These are phyloP conservation scores for Scytalidium sp. DNA, from an alignment of 2,329 filamentous ascomycete genomes.

Conservation along the genomic window DNA sequence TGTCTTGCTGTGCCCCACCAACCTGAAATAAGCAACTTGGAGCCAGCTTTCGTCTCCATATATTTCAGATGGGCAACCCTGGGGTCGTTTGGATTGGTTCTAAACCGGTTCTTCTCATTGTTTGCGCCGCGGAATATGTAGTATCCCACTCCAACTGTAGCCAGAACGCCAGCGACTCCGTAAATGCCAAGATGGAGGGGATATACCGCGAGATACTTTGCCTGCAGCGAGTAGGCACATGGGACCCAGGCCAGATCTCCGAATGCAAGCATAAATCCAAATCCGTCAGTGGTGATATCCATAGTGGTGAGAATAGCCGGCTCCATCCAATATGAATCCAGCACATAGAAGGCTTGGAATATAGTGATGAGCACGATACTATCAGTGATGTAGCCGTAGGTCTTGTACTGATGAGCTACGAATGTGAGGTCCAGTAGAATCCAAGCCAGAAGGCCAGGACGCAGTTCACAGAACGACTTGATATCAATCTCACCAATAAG, in stretches of 20 bases:
- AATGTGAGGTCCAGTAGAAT: slow-evolving; percentile 81
- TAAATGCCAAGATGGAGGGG: slow-evolving; percentile 72
- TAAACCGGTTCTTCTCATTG: slow-evolving; percentile 92
- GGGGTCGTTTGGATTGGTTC: slow-evolving; percentile 80
- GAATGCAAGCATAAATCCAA: slow-evolving; percentile 93
- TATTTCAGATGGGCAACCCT: slow-evolving; percentile 76
- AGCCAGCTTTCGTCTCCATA: slow-evolving; percentile 80
- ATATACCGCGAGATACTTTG: slow-evolving; percentile 79
- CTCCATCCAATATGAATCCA: slow-evolving; percentile 87
- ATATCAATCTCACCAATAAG: slow-evolving; percentile 84
- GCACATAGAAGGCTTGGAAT: slow-evolving; percentile 77
- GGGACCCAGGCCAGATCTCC: slow-evolving; percentile 93
- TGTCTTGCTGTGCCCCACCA: slow-evolving; percentile 94
- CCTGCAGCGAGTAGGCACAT: slow-evolving; percentile 82
- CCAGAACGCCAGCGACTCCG: slow-evolving; percentile 63
- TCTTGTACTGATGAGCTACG: slow-evolving; percentile 83
- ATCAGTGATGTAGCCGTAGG: slow-evolving; percentile 78
- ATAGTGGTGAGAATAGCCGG: slow-evolving; percentile 88
- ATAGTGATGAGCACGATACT: slow-evolving; percentile 77
- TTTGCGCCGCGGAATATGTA: slow-evolving; percentile 92
- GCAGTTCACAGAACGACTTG: slow-evolving; percentile 84
- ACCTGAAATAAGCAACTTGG: slow-evolving; percentile 76
- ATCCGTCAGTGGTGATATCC: slow-evolving; percentile 89
- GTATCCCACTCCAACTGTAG: slow-evolving; percentile 71
- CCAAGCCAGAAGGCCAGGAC: slow-evolving; percentile 91